A percentile compares a stretch with the other conserved stretches of the same genome.
phyloP scores from a whole-genome alignment of 176 grass and related monocot species.

The Tillandsia leiboldiana region DNA sequence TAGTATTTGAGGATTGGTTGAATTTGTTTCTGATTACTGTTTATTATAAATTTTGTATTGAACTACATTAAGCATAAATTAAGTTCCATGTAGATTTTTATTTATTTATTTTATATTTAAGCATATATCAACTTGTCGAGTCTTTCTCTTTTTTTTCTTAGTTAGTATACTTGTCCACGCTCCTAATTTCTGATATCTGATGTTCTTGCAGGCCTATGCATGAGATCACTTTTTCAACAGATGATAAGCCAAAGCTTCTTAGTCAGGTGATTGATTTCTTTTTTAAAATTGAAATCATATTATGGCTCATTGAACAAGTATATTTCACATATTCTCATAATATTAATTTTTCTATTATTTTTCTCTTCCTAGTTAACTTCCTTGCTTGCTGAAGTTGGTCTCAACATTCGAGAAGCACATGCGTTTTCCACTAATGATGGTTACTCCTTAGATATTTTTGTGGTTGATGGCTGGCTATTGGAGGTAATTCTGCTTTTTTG shows the following conservation, averaged over 20 bases:
- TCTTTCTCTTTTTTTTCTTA: too few relatives aligned
- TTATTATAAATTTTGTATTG: too few relatives aligned
- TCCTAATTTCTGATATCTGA: background rate
- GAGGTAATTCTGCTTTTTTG: constrained; percentile 32
- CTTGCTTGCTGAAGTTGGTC: constrained; percentile 69
- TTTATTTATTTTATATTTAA: too few relatives aligned
- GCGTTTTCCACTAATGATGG: constrained; percentile 85
- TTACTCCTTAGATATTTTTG: constrained; percentile 70
- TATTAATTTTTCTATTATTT: background rate
- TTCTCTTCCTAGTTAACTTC: constrained; percentile 49
- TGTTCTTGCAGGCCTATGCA: background rate
- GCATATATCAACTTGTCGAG: too few relatives aligned
- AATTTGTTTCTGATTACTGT: too few relatives aligned
- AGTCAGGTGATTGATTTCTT: background rate
- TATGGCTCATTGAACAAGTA: background rate
- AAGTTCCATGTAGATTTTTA: too few relatives aligned
- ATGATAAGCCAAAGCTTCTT: background rate
- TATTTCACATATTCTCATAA: background rate
- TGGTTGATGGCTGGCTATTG: constrained; percentile 66
- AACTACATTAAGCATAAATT: too few relatives aligned
- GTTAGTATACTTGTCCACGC: too few relatives aligned
- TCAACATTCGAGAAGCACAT: constrained; percentile 92
- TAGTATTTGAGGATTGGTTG: too few relatives aligned
- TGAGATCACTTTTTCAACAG: background rate
- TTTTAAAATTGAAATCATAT: background rate